Evolutionary conservation across 805 yeast species (phyloP).

Genomic region (Sugiyamaella valdiviana): DNA sequence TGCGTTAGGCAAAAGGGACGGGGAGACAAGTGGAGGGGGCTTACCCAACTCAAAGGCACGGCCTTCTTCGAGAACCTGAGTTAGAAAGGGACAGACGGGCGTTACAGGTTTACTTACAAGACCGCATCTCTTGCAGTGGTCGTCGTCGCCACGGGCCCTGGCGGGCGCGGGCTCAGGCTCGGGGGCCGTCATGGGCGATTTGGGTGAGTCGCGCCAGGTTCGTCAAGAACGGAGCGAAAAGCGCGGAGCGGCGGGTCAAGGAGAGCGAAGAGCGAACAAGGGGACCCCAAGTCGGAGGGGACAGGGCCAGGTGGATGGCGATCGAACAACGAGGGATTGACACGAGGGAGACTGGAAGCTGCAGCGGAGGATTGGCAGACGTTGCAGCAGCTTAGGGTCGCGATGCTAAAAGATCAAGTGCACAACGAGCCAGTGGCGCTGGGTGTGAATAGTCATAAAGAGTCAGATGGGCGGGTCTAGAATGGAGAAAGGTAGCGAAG

Average conservation of each 20-base stretch:
- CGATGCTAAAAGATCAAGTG: background rate
- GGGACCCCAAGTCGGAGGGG: background rate
- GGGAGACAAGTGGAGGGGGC: slow-evolving; percentile 3
- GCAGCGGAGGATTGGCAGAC: background rate
- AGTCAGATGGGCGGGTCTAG: too few species aligned
- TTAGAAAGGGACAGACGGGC: slow-evolving; percentile 10
- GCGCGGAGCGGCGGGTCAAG: background rate
- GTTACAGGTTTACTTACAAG: slow-evolving; percentile 4
- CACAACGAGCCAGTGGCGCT: too few species aligned
- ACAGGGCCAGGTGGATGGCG: background rate
- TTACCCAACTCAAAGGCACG: slow-evolving; percentile 78
- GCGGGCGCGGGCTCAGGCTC: slow-evolving; percentile 8
- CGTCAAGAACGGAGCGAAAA: background rate
- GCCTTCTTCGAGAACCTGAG: slow-evolving; percentile 65
- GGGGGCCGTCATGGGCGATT: background rate
- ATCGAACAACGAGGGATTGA: background rate
- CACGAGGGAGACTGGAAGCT: background rate
- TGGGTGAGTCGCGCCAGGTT: too few species aligned
- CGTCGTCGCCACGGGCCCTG: slow-evolving; percentile 16
- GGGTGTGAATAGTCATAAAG: too few species aligned
- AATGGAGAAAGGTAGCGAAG: too few species aligned
- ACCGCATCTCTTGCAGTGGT: slow-evolving; percentile 19
- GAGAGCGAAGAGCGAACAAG: background rate
- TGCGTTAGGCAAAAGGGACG: background rate
- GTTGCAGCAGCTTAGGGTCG: background rate